Evolutionary conservation across 2,329 filamentous ascomycete species (phyloP), one percentile per base, ranked within the genome.

Genomic region (Tolypocladium nubicola): DNA sequence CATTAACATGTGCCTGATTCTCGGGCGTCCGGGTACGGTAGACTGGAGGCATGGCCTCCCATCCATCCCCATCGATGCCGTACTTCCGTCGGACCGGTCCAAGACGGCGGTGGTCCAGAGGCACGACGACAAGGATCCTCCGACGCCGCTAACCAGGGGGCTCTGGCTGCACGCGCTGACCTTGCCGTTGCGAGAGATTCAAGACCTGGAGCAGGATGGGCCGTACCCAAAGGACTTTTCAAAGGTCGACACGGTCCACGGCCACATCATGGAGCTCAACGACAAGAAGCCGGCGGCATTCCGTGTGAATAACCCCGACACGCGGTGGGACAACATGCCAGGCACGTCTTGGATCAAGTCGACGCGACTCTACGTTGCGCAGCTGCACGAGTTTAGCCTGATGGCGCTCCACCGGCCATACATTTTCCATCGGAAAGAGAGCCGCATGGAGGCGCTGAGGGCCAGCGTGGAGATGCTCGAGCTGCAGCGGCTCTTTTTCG

Each of bases 331-430:
- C 59, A 62, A 73, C 19, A 66, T 76, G n/a, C 75, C 79, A 0
- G 75, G 77, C n/a, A 77, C 77, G 59, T 68, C 71, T 56, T 85
- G 82, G 82, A 65, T 86, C 41, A 71, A 71, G 13, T 65, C 70
- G 54, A 70, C 73, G n/a, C 71, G 80, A 43, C 70, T 74, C 57
- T 72, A 75, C 53, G 65, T 79, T 54, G 76, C 78, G 16, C 79
- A 81, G 61, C 65, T 79, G 6, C 68, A 75, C 13, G 71, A 76
- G 0, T 83, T 85, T 64, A 77, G 79, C 58, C 68, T 81, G 53
- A 81, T 86, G 71, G 81, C 80, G 5, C 71, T 86, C 43, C 83
- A 86, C 60, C 75, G 83, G 30, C 81, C 82, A 0, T 86, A 85
- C 63, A 78, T 86, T 23, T 85, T 86, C 61, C 82, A 81, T 19